Conservation (phyloP, 208 protist species). For the Crithidia acanthocephali region DNA sequence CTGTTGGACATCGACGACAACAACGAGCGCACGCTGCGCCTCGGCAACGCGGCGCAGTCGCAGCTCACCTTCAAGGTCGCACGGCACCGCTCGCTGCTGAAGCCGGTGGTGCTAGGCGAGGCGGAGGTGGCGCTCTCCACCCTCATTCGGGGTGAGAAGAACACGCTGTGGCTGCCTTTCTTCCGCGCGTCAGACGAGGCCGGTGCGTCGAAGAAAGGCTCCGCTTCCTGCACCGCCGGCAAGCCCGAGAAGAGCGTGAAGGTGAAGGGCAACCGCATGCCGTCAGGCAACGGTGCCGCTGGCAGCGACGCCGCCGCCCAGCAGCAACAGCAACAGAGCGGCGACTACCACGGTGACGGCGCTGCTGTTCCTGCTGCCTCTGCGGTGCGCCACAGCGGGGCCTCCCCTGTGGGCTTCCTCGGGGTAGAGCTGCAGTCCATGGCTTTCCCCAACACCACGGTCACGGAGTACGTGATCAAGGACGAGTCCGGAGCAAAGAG, state of each 20-base stretch:
- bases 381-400: not conserved
- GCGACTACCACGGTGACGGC: not conserved
- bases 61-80: constrained; percentile 61
- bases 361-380: not conserved
- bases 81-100: constrained; percentile 44
- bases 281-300: not conserved
- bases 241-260: constrained; percentile 17
- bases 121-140: constrained; percentile 58
- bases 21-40: constrained; percentile 62
- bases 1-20: constrained; percentile 60
- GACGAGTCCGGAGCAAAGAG: constrained; percentile 19
- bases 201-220: not conserved
- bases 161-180: constrained; percentile 74
- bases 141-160: constrained; percentile 66
- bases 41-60: constrained; percentile 51
- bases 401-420: constrained; percentile 41
- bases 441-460: constrained; percentile 62
- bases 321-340: constrained; percentile 8
- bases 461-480: constrained; percentile 45
- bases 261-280: constrained; percentile 38
- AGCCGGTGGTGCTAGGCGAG: constrained; percentile 43
- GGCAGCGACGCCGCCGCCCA: not conserved
- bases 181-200: constrained; percentile 20
- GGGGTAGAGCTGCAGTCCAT: constrained; percentile 75
- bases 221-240: not conserved